Evolutionary conservation across 805 yeast species (phyloP), one percentile per base, ranked within the genome.

Genomic region (Yarrowia sp.): DNA sequence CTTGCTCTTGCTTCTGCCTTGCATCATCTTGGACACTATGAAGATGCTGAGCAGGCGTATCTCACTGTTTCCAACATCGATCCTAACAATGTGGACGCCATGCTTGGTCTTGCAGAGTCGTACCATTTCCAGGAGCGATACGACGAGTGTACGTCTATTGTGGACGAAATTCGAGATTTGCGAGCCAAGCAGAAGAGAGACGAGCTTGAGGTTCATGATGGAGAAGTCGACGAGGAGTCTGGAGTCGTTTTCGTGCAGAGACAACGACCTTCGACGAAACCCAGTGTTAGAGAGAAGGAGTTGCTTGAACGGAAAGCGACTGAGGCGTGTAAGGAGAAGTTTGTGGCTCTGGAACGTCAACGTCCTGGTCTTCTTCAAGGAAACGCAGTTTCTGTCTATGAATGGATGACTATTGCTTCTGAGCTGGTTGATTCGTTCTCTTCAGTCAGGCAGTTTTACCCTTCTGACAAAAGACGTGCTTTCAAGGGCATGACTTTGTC

Each of bases 341-440:
- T 79, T 74, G 82, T 83, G 14, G 81, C 89, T 70, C 80, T 89
- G 76, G 79, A 82, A 19, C 80, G 88, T 67, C 82, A 89, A 64
- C 79, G 82, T 42, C 79, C 79, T 0, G 86, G 86, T 2, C 71
- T 87, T 48, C 83, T 81, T 50, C 73, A 76, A 3, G 86, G 83
- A 3, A 89, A 88, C 71, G 79, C 77, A 15, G 86, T 86, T n/a
- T 90, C 95, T 0, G 83, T 87, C 1, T 81, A 84, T 8, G 85
- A 91, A 1, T 95, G 98, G 98, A 83, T 91, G 72, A 91, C 91
- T 70, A 80, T 87, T 5, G 97, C 94, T 0, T 85, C 91, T 2
- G 97, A 90, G 72, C 82, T 95, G 64, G 86, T 94, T 50, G 97
- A 92, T 74, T 86, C 90, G 70, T 93, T 95, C 75, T 86, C 90